phyloP scores from a whole-genome alignment of 768 basidiomycete genomes.

The Termitomyces bulborhizus region DNA sequence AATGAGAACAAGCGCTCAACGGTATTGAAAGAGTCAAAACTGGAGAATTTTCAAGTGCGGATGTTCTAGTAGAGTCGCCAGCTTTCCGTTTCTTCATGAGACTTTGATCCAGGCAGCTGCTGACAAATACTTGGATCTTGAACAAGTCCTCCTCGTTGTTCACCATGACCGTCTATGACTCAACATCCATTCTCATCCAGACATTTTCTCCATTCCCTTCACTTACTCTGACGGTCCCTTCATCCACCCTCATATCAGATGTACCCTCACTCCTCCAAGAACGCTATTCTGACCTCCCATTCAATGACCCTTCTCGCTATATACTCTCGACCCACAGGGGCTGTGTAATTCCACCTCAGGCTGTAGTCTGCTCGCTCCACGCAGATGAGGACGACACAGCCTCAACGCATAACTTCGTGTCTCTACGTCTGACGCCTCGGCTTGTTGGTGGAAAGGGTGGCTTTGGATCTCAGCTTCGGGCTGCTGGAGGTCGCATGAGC shows the following conservation, averaged over 20 bases:
- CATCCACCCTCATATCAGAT: conserved; percentile 21
- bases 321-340: conserved; percentile 34
- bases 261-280: conserved; percentile 26
- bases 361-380: conserved; percentile 22
- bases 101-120: neutral
- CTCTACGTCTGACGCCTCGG: conserved; percentile 67
- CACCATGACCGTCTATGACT: conserved; percentile 9
- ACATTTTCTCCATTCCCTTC: conserved; percentile 35
- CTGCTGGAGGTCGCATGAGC: conserved; percentile 97
- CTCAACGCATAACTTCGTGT: conserved; percentile 35
- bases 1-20: conserved; percentile 13
- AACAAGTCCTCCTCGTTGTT: neutral
- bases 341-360: conserved; percentile 20
- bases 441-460: conserved; percentile 93
- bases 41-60: conserved; percentile 8
- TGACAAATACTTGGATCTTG: neutral
- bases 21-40: conserved; percentile 20
- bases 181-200: conserved; percentile 31
- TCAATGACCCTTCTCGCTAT: conserved; percentile 21
- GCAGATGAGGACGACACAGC: conserved; percentile 9
- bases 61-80: neutral
- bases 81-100: conserved; percentile 2
- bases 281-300: conserved; percentile 29
- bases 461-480: conserved; percentile 93
- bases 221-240: conserved; percentile 24